Percentiles rank a stretch among this genome's conserved stretches.
These are phyloP conservation scores for Takakia lepidozioides DNA, from an alignment of 225 moss, liverwort and hornwort genomes.

Conservation along the genomic window DNA sequence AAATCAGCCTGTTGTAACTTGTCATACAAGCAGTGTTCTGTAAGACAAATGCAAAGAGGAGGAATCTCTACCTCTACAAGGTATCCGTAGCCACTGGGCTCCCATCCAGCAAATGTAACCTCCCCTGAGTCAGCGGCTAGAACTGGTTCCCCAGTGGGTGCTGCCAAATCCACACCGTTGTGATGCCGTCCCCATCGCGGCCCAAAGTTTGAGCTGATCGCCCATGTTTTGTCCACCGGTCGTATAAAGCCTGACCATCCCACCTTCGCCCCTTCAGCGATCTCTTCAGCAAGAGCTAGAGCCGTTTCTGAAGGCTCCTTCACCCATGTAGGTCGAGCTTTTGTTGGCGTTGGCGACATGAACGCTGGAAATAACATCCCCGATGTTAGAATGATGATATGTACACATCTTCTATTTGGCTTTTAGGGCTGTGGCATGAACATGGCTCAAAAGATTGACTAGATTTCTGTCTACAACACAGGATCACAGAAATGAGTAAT, in stretches of 20 bases:
- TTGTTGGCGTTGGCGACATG: neutral
- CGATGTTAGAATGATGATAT: neutral
- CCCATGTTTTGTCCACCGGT: conserved; percentile 23
- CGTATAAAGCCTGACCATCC: conserved; percentile 29
- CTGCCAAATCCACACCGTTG: conserved; percentile 30
- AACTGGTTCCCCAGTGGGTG: conserved; percentile 28
- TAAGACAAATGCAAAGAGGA: neutral
- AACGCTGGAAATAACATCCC: neutral
- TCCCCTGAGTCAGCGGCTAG: conserved; percentile 25
- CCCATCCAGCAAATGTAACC: conserved; percentile 29
- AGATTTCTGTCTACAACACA: too few species aligned
- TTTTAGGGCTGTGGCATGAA: too few species aligned
- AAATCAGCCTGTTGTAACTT: too few species aligned
- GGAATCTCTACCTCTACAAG: conserved; percentile 12
- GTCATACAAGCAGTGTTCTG: too few species aligned
- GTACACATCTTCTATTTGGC: neutral
- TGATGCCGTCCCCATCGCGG: conserved; percentile 29
- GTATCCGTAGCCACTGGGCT: conserved; percentile 22
- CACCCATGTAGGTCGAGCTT: conserved; percentile 17
- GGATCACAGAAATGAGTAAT: too few species aligned
- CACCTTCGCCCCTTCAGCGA: conserved; percentile 15
- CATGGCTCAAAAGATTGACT: too few species aligned
- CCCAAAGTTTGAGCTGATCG: conserved; percentile 25
- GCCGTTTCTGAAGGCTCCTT: conserved; percentile 21
- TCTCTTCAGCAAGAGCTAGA: conserved; percentile 13